A percentile compares a stretch with the other conserved stretches of the same genome.
These are phyloP conservation scores for Rutstroemia sp. DNA, from an alignment of 2,329 filamentous ascomycete species.

Conservation along the genomic window DNA sequence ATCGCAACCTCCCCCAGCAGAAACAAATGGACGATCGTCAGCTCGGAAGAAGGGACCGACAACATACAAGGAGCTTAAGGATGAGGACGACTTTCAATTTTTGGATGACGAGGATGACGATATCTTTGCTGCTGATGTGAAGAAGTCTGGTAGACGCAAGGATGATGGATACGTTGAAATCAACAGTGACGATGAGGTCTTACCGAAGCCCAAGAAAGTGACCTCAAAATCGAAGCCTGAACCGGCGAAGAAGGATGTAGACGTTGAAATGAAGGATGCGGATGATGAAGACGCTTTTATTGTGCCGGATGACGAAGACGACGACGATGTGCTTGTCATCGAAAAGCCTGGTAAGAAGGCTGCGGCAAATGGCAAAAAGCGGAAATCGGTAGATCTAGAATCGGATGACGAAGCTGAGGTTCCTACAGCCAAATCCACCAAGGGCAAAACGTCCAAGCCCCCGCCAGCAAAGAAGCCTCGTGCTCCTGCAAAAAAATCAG, in stretches of 20 bases:
- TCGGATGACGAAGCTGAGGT: slow-evolving; percentile 47
- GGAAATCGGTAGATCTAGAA: slow-evolving; percentile 49
- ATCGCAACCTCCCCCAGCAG: slow-evolving; percentile 12
- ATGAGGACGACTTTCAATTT: slow-evolving; percentile 50
- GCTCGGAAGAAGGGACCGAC: slow-evolving; percentile 23
- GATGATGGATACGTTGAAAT: slow-evolving; percentile 67
- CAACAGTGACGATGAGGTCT: slow-evolving; percentile 61
- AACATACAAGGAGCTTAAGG: slow-evolving; percentile 18
- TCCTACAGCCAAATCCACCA: slow-evolving; percentile 49
- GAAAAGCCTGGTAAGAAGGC: slow-evolving; percentile 22
- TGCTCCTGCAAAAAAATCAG: slow-evolving; percentile 48
- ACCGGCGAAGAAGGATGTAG: slow-evolving; percentile 34
- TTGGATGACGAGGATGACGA: slow-evolving; percentile 61
- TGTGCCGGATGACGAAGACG: slow-evolving; percentile 35
- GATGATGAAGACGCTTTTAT: slow-evolving; percentile 25
- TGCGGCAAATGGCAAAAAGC: slow-evolving; percentile 40
- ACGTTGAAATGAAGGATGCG: slow-evolving; percentile 36
- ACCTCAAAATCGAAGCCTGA: slow-evolving; percentile 30
- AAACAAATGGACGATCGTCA: slow-evolving; percentile 21
- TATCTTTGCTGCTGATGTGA: slow-evolving; percentile 70
- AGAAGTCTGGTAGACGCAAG: slow-evolving; percentile 56
- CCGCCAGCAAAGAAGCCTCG: slow-evolving; percentile 29
- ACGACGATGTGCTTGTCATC: slow-evolving; percentile 36
- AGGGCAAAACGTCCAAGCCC: slow-evolving; percentile 26
- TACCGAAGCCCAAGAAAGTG: slow-evolving; percentile 49